A percentile compares a stretch with the other conserved stretches of the same genome.
phyloP scores from a whole-genome alignment of 441 rosid genomes.

The Macaranga tanarius region DNA sequence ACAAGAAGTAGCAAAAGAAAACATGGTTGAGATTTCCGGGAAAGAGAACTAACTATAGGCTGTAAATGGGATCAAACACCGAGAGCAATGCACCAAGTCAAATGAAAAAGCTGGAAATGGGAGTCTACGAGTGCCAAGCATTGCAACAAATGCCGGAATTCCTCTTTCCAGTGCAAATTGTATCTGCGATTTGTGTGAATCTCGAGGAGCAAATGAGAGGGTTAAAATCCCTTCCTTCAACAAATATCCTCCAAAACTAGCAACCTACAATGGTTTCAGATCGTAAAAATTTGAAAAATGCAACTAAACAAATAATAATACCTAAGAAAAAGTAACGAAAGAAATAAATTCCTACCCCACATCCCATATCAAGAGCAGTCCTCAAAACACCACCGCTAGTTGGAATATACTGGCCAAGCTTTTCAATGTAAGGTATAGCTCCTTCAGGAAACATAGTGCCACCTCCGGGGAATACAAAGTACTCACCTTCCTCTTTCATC shows the following conservation, averaged over 20 bases:
- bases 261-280: slow-evolving; percentile 53
- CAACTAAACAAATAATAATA: too few relatives aligned
- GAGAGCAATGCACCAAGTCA: slow-evolving; percentile 86
- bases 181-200: slow-evolving; percentile 89
- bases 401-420: slow-evolving; percentile 82
- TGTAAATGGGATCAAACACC: slow-evolving; percentile 90
- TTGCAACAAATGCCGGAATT: slow-evolving; percentile 92
- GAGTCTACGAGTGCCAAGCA: slow-evolving; percentile 96
- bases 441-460: slow-evolving; percentile 99
- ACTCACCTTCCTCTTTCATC: slow-evolving; percentile 85
- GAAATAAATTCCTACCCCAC: slow-evolving; percentile 61
- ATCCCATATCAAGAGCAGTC: slow-evolving; percentile 97
- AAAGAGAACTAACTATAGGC: slow-evolving; percentile 73
- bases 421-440: slow-evolving; percentile 78
- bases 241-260: slow-evolving; percentile 91
- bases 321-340: neutral
- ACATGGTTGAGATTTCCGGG: neutral
- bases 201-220: slow-evolving; percentile 93
- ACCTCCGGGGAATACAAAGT: slow-evolving; percentile 88
- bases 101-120: slow-evolving; percentile 90
- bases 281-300: neutral
- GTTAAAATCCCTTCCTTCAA: slow-evolving; percentile 67
- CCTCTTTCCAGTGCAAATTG: slow-evolving; percentile 94
- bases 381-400: slow-evolving; percentile 65
- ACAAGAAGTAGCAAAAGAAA: slow-evolving; percentile 15